Evolutionary conservation across 495 filamentous ascomycete species (phyloP).

Genomic region (Lasiosphaeris hirsuta): DNA sequence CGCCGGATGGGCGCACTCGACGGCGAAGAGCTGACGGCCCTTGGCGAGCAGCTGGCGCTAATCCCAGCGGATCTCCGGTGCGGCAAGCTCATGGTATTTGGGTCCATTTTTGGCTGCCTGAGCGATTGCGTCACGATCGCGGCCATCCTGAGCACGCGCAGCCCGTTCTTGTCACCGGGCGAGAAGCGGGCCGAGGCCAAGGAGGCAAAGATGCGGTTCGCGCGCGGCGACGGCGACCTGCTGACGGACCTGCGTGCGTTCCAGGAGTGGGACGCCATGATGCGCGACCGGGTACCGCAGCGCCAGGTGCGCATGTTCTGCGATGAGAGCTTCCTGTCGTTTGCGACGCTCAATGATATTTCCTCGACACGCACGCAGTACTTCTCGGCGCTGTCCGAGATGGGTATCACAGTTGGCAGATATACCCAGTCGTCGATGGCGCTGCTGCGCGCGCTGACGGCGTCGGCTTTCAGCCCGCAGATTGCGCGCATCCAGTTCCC

Average conservation of each 20-base stretch:
- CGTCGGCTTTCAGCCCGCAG: conserved; percentile 86
- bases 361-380: conserved; percentile 82
- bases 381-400: conserved; percentile 78
- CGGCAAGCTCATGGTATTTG: conserved; percentile 93
- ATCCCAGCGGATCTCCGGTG: conserved; percentile 93
- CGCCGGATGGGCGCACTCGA: conserved; percentile 84
- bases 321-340: conserved; percentile 80
- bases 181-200: conserved; percentile 80
- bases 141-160: conserved; percentile 78
- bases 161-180: conserved; percentile 77
- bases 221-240: conserved; percentile 75
- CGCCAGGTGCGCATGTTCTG: conserved; percentile 74
- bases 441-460: conserved; percentile 83
- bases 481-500: conserved; percentile 87
- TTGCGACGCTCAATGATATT: conserved; percentile 81
- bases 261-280: conserved; percentile 70
- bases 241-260: conserved; percentile 82
- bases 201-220: conserved; percentile 71
- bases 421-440: conserved; percentile 32
- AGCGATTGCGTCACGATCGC: conserved; percentile 87
- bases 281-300: conserved; percentile 51
- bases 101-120: conserved; percentile 87
- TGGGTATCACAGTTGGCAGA: conserved; percentile 64
- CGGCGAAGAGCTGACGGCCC: conserved; percentile 77
- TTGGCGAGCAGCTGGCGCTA: conserved; percentile 86